Percentiles rank a stretch among this genome's conserved stretches.
Conservation (phyloP, 495 filamentous ascomycete species). For the Aspergillus conjunctus region DNA sequence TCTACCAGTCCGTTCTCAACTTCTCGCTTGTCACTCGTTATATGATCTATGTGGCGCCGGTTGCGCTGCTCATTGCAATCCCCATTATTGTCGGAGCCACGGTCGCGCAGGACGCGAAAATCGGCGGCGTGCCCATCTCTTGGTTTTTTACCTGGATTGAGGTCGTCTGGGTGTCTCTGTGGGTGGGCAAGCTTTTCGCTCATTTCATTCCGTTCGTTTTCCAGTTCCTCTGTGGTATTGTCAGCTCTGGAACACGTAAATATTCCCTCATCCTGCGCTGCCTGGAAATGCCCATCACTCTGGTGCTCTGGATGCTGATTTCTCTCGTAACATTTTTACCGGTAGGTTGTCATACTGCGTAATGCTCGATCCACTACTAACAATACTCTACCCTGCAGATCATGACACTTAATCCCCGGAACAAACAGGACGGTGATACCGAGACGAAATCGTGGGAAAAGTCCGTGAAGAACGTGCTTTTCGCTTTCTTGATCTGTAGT, state of each 20-base stretch:
- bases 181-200: constrained; percentile 82
- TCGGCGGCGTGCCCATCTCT: constrained; percentile 68
- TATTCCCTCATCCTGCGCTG: constrained; percentile 80
- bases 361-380: constrained; percentile 13
- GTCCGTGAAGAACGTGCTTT: constrained; percentile 71
- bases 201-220: constrained; percentile 79
- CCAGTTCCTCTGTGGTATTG: constrained; percentile 83
- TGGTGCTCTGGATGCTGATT: constrained; percentile 85
- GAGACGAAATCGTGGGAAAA: constrained; percentile 53
- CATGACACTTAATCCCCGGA: constrained; percentile 53
- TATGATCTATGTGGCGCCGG: constrained; percentile 81
- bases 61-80: constrained; percentile 72
- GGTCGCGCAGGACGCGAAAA: constrained; percentile 49
- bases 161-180: constrained; percentile 84
- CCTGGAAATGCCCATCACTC: constrained; percentile 80
- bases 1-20: constrained; percentile 83
- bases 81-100: constrained; percentile 79
- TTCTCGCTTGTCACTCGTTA: constrained; percentile 88
- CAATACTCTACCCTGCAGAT: constrained; percentile 44
- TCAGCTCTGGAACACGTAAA: constrained; percentile 88
- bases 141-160: constrained; percentile 92
- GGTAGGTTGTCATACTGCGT: constrained; percentile 37
- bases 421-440: constrained; percentile 35
- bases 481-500: constrained; percentile 73
- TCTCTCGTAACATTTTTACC: constrained; percentile 78